phyloP scores from a whole-genome alignment of 31 red algal genomes.

The Odonthalia washingtoniensis region DNA sequence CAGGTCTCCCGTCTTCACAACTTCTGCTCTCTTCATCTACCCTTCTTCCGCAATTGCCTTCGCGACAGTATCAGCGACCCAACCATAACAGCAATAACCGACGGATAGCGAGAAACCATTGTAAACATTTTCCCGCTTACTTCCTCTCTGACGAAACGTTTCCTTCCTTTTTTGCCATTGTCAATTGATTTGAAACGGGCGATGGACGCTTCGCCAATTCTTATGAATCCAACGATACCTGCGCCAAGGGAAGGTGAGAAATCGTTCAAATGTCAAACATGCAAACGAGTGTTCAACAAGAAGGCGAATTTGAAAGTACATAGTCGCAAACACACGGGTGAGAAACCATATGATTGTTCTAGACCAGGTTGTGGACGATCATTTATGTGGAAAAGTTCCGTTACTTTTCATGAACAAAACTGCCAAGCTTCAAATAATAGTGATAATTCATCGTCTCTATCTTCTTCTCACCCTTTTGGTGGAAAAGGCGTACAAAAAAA shows the following conservation, averaged over 20 bases:
- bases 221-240: background rate
- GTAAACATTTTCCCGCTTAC: no score
- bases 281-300: slow-evolving; percentile 69
- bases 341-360: slow-evolving; percentile 80
- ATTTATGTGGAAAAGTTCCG: slow-evolving; percentile 90
- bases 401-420: slow-evolving; percentile 81
- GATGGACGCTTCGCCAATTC: no score
- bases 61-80: no score
- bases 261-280: slow-evolving; percentile 60
- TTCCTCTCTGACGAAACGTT: no score
- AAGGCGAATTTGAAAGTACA: slow-evolving; percentile 85
- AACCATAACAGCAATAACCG: no score
- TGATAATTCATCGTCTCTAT: background rate
- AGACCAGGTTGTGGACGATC: slow-evolving; percentile 64
- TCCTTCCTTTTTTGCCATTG: no score
- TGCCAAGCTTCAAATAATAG: slow-evolving; percentile 53
- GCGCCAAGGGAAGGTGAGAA: slow-evolving; percentile 33
- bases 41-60: no score
- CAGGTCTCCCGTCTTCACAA: no score
- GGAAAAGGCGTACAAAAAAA: slow-evolving; percentile 56
- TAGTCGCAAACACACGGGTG: slow-evolving; percentile 85
- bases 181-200: no score
- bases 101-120: no score
- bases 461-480: background rate
- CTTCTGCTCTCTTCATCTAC: no score